Evolutionary conservation across 108 stramenopile genomes (phyloP).

Genomic region (Nitzschia inconspicua): DNA sequence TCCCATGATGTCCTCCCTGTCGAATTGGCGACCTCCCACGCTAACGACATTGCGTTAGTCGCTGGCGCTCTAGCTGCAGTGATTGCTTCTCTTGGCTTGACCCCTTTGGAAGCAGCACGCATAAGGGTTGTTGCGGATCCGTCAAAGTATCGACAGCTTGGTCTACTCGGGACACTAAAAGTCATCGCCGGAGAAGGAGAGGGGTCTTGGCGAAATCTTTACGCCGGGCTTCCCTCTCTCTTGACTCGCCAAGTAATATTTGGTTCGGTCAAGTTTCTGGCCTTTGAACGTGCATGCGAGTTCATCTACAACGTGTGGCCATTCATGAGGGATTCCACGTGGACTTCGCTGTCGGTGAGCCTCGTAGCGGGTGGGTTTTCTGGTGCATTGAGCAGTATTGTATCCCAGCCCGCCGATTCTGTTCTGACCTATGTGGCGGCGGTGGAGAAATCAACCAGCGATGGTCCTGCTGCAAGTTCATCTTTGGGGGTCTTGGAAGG

Average conservation of each 20-base stretch:
- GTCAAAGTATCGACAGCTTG: slow-evolving; percentile 46
- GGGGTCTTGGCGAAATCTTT: slow-evolving; percentile 65
- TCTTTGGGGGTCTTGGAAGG: slow-evolving; percentile 57
- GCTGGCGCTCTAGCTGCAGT: slow-evolving; percentile 89
- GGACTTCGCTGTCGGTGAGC: slow-evolving; percentile 72
- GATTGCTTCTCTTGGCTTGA: slow-evolving; percentile 87
- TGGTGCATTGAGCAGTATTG: slow-evolving; percentile 73
- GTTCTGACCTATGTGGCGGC: slow-evolving; percentile 79
- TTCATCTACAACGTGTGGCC: slow-evolving; percentile 58
- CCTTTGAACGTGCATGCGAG: slow-evolving; percentile 88
- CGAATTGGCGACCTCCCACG: slow-evolving; percentile 56
- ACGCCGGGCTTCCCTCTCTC: slow-evolving; percentile 87
- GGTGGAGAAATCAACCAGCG: slow-evolving; percentile 24
- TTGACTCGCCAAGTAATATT: slow-evolving; percentile 93
- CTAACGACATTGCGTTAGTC: slow-evolving; percentile 74
- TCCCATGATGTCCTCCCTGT: slow-evolving; percentile 36
- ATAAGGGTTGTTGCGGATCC: slow-evolving; percentile 91
- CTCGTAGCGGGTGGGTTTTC: slow-evolving; percentile 86
- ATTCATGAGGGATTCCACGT: slow-evolving; percentile 54
- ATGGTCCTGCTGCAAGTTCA: background rate
- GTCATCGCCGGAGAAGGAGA: slow-evolving; percentile 64
- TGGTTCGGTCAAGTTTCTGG: slow-evolving; percentile 91
- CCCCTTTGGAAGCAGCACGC: slow-evolving; percentile 79
- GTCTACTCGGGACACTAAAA: slow-evolving; percentile 62
- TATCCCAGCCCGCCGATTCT: slow-evolving; percentile 92